These are phyloP conservation scores for Phytomonas francai DNA, from an alignment of 208 protist species.

Conservation along the genomic window DNA sequence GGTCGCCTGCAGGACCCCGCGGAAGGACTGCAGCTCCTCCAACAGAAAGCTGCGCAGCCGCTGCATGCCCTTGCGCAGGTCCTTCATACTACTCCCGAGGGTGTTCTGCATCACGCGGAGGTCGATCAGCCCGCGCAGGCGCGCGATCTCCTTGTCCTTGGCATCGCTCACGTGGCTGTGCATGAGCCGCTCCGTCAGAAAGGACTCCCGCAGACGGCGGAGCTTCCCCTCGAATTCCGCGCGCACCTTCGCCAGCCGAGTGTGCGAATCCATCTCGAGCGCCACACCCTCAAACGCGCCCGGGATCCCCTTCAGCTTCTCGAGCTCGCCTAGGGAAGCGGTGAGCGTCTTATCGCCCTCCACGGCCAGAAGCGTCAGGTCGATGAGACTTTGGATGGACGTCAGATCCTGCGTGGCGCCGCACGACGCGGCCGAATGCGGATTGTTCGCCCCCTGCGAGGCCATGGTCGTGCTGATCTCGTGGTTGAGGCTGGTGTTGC, in stretches of 20 bases:
- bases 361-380: conserved; percentile 77
- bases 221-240: conserved; percentile 46
- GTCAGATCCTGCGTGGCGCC: conserved; percentile 27
- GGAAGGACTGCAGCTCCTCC: conserved; percentile 45
- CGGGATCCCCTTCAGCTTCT: conserved; percentile 11
- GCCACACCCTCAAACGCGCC: conserved; percentile 18
- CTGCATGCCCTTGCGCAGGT: conserved; percentile 40
- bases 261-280: not conserved
- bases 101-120: conserved; percentile 23
- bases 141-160: conserved; percentile 60
- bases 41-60: conserved; percentile 24
- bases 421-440: conserved; percentile 2
- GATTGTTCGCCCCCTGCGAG: not conserved
- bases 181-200: conserved; percentile 33
- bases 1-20: conserved; percentile 33
- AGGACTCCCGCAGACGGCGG: conserved; percentile 44
- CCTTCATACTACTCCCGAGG: conserved; percentile 22
- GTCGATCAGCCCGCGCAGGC: conserved; percentile 56
- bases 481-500: conserved; percentile 1
- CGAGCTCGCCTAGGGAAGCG: conserved; percentile 14
- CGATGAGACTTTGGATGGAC: conserved; percentile 71
- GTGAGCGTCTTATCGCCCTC: conserved; percentile 55
- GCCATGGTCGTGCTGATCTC: not conserved
- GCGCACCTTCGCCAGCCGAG: conserved; percentile 17
- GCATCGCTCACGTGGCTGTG: conserved; percentile 29